Evolutionary conservation across 768 basidiomycete genomes (phyloP).

Genomic region (Macrolepiota fuliginosa): DNA sequence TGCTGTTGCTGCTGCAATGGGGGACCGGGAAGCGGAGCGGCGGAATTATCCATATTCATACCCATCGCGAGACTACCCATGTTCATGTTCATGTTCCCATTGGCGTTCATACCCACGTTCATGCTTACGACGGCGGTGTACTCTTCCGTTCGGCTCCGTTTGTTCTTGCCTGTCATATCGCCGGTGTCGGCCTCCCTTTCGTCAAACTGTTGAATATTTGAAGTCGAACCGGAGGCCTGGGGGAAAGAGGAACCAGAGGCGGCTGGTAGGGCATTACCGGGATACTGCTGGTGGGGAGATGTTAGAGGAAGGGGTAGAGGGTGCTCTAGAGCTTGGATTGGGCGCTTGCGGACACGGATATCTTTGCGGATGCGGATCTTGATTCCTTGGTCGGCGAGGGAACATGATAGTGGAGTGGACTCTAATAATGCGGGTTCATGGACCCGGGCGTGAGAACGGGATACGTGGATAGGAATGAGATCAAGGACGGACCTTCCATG

Average conservation of each 20-base stretch:
- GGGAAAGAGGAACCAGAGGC: neutral
- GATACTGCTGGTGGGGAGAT: conserved; percentile 18
- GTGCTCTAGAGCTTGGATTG: conserved; percentile 40
- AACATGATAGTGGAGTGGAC: conserved; percentile 85
- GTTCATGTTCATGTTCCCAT: neutral
- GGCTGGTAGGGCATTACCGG: conserved; percentile 23
- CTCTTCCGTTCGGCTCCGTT: conserved; percentile 36
- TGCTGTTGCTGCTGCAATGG: conserved; percentile 26
- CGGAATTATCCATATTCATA: conserved; percentile 19
- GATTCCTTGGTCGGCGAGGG: conserved; percentile 93
- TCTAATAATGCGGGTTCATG: conserved; percentile 45
- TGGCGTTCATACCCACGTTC: conserved; percentile 18
- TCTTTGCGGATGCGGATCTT: conserved; percentile 94
- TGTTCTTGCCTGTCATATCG: conserved; percentile 28
- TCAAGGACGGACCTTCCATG: conserved; percentile 71
- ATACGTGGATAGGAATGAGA: neutral
- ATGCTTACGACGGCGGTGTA: conserved; percentile 8
- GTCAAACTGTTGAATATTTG: conserved; percentile 13
- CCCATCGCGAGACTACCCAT: conserved; percentile 11
- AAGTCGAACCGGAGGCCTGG: neutral
- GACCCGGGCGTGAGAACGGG: conserved; percentile 8
- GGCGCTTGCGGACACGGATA: conserved; percentile 77
- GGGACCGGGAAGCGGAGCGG: conserved; percentile 14
- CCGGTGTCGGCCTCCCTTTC: conserved; percentile 24
- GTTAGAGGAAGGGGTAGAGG: conserved; percentile 25